These are phyloP conservation scores for Mariannaea sp. DNA, from an alignment of 2,329 filamentous ascomycete species.

Conservation along the genomic window DNA sequence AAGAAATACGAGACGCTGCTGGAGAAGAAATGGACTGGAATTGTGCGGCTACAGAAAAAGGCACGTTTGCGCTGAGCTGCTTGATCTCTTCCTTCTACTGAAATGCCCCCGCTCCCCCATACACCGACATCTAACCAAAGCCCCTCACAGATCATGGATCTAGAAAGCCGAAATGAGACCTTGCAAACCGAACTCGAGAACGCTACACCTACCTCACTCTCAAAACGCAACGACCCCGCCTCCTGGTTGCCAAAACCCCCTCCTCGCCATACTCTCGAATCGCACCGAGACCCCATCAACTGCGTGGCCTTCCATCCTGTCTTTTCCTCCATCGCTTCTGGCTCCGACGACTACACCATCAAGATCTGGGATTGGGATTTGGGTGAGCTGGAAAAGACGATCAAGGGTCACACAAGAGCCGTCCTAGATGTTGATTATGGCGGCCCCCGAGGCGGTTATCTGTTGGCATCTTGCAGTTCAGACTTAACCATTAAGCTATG, in stretches of 20 bases:
- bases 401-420: slow-evolving; percentile 90
- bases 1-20: slow-evolving; percentile 95
- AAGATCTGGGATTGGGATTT: slow-evolving; percentile 98
- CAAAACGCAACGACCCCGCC: slow-evolving; percentile 65
- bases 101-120: slow-evolving; percentile 15
- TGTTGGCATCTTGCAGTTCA: slow-evolving; percentile 72
- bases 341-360: slow-evolving; percentile 90
- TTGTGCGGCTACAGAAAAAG: slow-evolving; percentile 95
- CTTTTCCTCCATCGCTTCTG: slow-evolving; percentile 87
- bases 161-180: slow-evolving; percentile 74
- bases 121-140: slow-evolving; percentile 12
- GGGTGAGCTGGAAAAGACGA: slow-evolving; percentile 84
- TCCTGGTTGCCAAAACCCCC: slow-evolving; percentile 87
- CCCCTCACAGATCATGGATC: slow-evolving; percentile 80
- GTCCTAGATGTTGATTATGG: slow-evolving; percentile 91
- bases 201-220: slow-evolving; percentile 76
- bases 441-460: slow-evolving; percentile 67
- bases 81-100: background rate
- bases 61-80: slow-evolving; percentile 48
- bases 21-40: slow-evolving; percentile 98
- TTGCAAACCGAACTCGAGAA: slow-evolving; percentile 85
- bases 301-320: slow-evolving; percentile 92
- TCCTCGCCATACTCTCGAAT: slow-evolving; percentile 80
- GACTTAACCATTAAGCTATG: slow-evolving; percentile 94
- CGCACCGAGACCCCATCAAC: slow-evolving; percentile 79